Percentiles rank a stretch among this genome's conserved stretches.
Conservation (phyloP, 228 moss, liverwort and hornwort genomes). For the Sphagnum magellanicum region DNA sequence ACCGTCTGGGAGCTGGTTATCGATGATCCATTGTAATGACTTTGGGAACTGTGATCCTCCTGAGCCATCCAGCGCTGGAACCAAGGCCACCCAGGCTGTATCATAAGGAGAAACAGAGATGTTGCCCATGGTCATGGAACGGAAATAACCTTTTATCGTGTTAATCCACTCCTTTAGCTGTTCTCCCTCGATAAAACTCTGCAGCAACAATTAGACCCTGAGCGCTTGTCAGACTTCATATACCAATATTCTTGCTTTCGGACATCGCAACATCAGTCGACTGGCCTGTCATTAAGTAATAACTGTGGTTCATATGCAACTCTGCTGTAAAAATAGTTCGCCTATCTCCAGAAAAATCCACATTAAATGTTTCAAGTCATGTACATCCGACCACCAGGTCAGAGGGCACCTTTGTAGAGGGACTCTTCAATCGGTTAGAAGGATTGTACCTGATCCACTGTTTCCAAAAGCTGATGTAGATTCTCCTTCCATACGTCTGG, state of each 20-base stretch:
- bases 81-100: constrained; percentile 83
- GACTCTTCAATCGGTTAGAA: background rate
- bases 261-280: background rate
- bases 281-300: too few relatives aligned
- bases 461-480: constrained; percentile 3
- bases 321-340: too few relatives aligned
- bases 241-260: background rate
- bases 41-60: constrained; percentile 57
- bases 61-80: constrained; percentile 61
- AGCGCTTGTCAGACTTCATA: background rate
- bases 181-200: constrained; percentile 19
- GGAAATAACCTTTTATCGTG: constrained; percentile 34
- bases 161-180: constrained; percentile 50
- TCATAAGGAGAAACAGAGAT: constrained; percentile 67
- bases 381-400: too few relatives aligned
- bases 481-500: constrained; percentile 21
- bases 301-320: too few relatives aligned
- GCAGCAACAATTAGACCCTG: constrained; percentile 5
- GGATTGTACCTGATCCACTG: background rate
- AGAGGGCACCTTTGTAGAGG: background rate
- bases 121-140: constrained; percentile 40
- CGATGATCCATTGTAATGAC: constrained; percentile 60
- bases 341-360: too few relatives aligned
- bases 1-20: constrained; percentile 61
- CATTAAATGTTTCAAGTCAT: too few relatives aligned